Evolutionary conservation across 371 early-diverging fungal species (phyloP), one percentile per base, ranked within the genome.

Genomic region (Cokeromyces recurvatus): DNA sequence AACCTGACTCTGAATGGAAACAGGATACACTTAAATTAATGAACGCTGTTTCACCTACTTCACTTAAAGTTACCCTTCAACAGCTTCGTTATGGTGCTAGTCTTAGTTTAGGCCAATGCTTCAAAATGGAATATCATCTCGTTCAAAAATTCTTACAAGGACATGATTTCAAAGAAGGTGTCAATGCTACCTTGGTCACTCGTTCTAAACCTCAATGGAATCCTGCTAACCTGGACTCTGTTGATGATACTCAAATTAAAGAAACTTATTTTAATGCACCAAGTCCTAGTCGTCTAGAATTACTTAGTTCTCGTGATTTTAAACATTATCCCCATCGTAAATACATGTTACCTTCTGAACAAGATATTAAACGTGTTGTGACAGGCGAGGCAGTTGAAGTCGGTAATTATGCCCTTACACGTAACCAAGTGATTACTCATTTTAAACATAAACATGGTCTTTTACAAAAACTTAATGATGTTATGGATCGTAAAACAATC

Each of bases 141-240:
- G 90, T 78, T 4, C 84, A 85, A 55, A 82, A 85, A 59, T 87
- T 91, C 60, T 64, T 92, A 74, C 48, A 57, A 17, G 85, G 77
- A 2, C 85, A 85, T 38, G 97, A 97, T 57, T 92, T 97, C 55
- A 59, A 72, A 40, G 93, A 93, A 73, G 96, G 97, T 22, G 94
- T 96, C 8, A 82, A 64, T 17, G 82, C 91, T 8, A 70, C 74
- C 24, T 71, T 97, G 48, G 75, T 92, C 25, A 75, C 77, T 47
- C 86, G 87, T 7, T 45, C 64, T 2, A 43, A 47, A 22, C 85
- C 95, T 2, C 51, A 79, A 29, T 97, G 97, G 96, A 41, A 82
- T 10, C 94, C 94, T 3, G 51, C 77, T 0, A 59, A 76, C 3
- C 46, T 87, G 4, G 59, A 57, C 3, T 72, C 62, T 0, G 79